A percentile compares a stretch with the other conserved stretches of the same genome.
phyloP scores from a whole-genome alignment of 768 basidiomycete genomes.

The Auriculariales sp. region DNA sequence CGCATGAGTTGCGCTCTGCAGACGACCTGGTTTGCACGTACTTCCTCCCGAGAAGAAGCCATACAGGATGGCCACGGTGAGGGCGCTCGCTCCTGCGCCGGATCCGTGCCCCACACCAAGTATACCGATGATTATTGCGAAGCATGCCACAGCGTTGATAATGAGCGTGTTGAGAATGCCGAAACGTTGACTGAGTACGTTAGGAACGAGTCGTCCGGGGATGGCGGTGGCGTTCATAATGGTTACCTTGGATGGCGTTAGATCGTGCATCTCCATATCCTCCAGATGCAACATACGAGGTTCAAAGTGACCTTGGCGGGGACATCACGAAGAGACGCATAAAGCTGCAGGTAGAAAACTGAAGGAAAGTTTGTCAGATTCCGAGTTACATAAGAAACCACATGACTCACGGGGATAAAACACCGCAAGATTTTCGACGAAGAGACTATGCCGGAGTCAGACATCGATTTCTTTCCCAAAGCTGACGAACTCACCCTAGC shows the following conservation, averaged over 20 bases:
- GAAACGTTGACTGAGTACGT: conserved; percentile 24
- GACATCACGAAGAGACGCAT: conserved; percentile 33
- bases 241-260: conserved; percentile 22
- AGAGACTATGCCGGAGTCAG: background rate
- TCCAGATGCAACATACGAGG: conserved; percentile 21
- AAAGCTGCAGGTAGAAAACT: conserved; percentile 42
- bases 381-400: background rate
- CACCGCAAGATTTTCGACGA: background rate
- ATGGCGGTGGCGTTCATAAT: conserved; percentile 37
- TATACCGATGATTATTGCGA: conserved; percentile 10
- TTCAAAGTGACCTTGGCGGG: conserved; percentile 37
- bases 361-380: conserved; percentile 23
- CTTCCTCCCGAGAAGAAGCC: conserved; percentile 35
- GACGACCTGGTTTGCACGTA: conserved; percentile 9
- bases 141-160: background rate
- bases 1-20: background rate
- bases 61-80: conserved; percentile 25
- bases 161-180: conserved; percentile 31
- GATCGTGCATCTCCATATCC: background rate
- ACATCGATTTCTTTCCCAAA: background rate
- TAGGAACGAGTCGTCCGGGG: conserved; percentile 35
- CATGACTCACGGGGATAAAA: background rate
- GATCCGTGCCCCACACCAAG: conserved; percentile 22
- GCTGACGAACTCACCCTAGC: background rate
- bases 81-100: conserved; percentile 16